Base-by-base conservation (phyloP, 345 rosid species). In the Draba incana region DNA sequence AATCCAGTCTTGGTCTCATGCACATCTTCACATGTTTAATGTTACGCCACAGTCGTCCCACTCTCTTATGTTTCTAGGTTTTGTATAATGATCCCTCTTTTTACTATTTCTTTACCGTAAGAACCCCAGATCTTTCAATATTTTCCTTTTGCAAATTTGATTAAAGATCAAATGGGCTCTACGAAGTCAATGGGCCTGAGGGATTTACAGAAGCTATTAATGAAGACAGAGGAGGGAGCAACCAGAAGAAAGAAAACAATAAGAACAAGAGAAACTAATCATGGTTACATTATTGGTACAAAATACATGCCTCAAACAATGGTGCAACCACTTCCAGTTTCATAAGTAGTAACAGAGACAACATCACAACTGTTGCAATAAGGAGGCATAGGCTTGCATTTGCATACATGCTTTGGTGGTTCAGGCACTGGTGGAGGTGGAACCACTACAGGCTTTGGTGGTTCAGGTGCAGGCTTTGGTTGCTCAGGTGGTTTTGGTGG, bases 261-360 rank as follows among this genome's bases (percentile, higher is more conserved):
- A 35, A 6, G 6, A 16, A 12, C 30, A 4, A 41, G 28, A 66
- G 52, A 51, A 31, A 43, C 2, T 27, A 43, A 51, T 66, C 57
- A 20, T 74, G 44, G 27, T 24, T 53, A 66, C 38, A 44, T 52
- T 23, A 20, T 20, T 35, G 10, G 1, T 8, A 45, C 10, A 10
- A 49, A 3, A 42, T 3, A 66, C 63, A 74, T 0, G 49, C 23
- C 66, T 75, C 20, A 75, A 33, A 75, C 42, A 56, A 75, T 75
- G 42, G 48, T 69, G 70, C 79, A 75, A 14, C 75, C 79, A n/a
- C 79, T 69, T 53, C 79, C 66, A 68, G 42, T 69, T 63, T 75
- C 79, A 62, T 68, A 68, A 1, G 75, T 68, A 41, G 59, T 75
- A 55, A 75, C 69, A 41, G 70, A 56, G 20, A 75, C 79, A 62